Base-by-base conservation (phyloP, 192 early-diverging fungal genomes). In the Coemansia sp. region DNA sequence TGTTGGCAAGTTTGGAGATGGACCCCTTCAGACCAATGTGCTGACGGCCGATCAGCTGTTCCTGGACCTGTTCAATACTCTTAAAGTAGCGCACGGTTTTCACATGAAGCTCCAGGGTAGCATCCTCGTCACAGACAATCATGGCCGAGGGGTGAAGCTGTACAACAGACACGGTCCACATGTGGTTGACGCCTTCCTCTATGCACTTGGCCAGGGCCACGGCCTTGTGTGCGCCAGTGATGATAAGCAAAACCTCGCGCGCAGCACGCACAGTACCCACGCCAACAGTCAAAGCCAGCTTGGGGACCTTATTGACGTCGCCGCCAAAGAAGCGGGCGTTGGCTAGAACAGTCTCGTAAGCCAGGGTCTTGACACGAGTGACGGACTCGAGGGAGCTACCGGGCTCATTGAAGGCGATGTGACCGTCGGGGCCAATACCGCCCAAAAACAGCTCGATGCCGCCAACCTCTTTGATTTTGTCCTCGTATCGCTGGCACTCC, bases 341-440 rank as follows among this genome's bases (percentile, higher is more conserved):
- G 64, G 93, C 92, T 64, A 94, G 84, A 58, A 94, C 92, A 44
- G 93, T 94, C 46, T 94, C 93, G 80, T 95, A 95, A 5, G 93
- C 93, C 10, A 95, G 85, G 8, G 93, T 95, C 78, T 95, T 95
- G 74, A 92, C 92, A 47, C 93, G 86, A 2, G 93, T 95, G 43
- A 90, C 86, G 1, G 91, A 93, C 57, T 86, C 88, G 49, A 95
- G 84, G 23, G 91, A 93, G 35, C 91, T 92, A 26, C 93, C 93
- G 21, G 93, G 93, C 72, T 95, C 93, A 77, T 94, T 94, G 76
- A 95, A 95, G 50, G 93, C 93, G 73, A 95, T 93, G 70, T 95
- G 93, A 63, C 93, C 93, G 77, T 95, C 93, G 7, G 93, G 92
- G 39, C 93, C 93, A 66, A 93, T 93, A 68, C 92, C 91, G 62